Evolutionary conservation across 306 rosid genomes (phyloP), one percentile per base, ranked within the genome.

Genomic region (Psophocarpus tetragonolobus): DNA sequence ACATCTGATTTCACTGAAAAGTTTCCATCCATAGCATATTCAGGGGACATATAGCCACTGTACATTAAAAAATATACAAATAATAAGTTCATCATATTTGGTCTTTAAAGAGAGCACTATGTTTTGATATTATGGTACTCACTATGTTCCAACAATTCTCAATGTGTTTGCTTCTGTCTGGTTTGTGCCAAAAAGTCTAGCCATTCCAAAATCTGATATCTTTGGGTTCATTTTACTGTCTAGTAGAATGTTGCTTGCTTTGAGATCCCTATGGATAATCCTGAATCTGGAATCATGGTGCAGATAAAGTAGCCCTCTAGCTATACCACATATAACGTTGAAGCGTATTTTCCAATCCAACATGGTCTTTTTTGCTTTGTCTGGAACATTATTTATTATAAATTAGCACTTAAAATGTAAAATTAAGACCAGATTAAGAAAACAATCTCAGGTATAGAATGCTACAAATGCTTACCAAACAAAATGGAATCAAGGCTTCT

Each of bases 131-230:
- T 65, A 53, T 38, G 78, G 20, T 64, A 88, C 95, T 90, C 61
- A 92, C 97, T 90, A 92, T 73, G 95, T 92, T 83, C 95, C 97
- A 32, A 90, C 97, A n/a, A 92, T 85, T 83, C 87, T 88, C 27
- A 53, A 44, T 24, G 97, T 92, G 45, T 92, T 84, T 32, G 93
- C 94, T 81, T 85, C 87, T 12, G 88, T 85, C 7, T 92, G 91
- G 68, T 90, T 78, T 23, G 64, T 66, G 23, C 83, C 80, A 65
- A 92, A 88, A 36, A 92, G 88, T 76, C 91, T 84, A 3, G 97
- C 97, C 93, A 92, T 88, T 7, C 97, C 97, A 81, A 92, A 92
- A 21, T 92, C 97, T 0, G 95, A 92, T 78, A 90, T 92, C 73
- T 90, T 92, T 5, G 97, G 97, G 2, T 71, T 86, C 87, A 89